A percentile compares a stretch with the other conserved stretches of the same genome.
phyloP scores from a whole-genome alignment of 129 eudicot genomes.

The Tagetes patula region DNA sequence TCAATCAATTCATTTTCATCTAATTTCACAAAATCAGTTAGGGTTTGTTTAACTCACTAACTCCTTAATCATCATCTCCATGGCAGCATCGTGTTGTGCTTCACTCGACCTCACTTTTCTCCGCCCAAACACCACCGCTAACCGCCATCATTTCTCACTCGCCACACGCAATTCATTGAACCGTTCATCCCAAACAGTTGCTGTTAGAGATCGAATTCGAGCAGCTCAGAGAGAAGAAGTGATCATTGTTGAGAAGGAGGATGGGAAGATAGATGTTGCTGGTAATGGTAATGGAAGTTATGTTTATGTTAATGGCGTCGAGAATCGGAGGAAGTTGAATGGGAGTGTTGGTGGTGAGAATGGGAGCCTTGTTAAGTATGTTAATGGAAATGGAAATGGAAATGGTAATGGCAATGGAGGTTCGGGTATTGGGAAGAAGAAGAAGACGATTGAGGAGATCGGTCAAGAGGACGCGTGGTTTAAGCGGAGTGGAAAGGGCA shows the following conservation, averaged over 20 bases:
- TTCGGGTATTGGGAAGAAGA: conserved; percentile 27
- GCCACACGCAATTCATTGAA: conserved; percentile 19
- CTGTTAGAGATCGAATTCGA: conserved; percentile 33
- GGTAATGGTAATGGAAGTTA: conserved; percentile 51
- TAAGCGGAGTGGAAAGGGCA: conserved; percentile 38
- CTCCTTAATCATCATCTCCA: background rate
- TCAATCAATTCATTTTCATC: conserved; percentile 2
- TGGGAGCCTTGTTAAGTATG: conserved; percentile 51
- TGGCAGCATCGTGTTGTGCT: conserved; percentile 40
- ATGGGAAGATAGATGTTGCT: conserved; percentile 37
- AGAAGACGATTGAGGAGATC: conserved; percentile 83
- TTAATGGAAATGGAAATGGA: conserved; percentile 54
- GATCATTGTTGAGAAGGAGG: conserved; percentile 49
- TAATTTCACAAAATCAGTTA: conserved; percentile 20
- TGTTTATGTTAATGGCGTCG: conserved; percentile 30
- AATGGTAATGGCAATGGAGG: conserved; percentile 21
- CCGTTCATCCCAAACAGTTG: background rate
- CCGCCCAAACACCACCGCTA: conserved; percentile 31
- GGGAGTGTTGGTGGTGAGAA: conserved; percentile 28
- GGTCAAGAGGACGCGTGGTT: conserved; percentile 99
- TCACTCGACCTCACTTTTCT: conserved; percentile 45
- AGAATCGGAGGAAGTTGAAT: conserved; percentile 25
- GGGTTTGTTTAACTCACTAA: conserved; percentile 25
- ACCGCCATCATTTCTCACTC: conserved; percentile 34
- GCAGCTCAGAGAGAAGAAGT: conserved; percentile 49